Percentiles rank a stretch among this genome's conserved stretches.
These are phyloP conservation scores for Theileria sp. DNA, from an alignment of 169 alveolate species.

Conservation along the genomic window DNA sequence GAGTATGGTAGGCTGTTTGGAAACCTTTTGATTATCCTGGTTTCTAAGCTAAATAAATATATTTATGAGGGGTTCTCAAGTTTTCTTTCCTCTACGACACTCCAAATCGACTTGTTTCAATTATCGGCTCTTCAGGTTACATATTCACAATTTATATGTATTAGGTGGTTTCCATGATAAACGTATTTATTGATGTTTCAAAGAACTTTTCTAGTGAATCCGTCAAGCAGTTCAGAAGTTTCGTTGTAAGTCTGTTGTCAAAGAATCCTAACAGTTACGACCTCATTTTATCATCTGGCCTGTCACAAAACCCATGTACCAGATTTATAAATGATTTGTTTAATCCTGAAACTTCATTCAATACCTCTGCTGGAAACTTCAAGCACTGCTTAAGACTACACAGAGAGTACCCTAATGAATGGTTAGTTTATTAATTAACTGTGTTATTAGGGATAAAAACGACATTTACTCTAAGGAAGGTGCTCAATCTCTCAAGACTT, in stretches of 20 bases:
- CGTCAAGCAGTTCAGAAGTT: constrained; percentile 33
- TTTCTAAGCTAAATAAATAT: constrained; percentile 45
- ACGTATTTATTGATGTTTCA: constrained; percentile 26
- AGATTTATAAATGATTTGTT: constrained; percentile 6
- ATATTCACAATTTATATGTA: neutral
- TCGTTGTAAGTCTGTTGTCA: constrained; percentile 21
- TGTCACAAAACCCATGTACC: constrained; percentile 12
- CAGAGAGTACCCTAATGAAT: neutral
- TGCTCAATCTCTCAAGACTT: neutral
- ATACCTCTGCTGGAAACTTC: constrained; percentile 8
- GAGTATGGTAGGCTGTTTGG: constrained; percentile 29
- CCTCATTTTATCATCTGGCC: constrained; percentile 29
- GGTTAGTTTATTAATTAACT: neutral
- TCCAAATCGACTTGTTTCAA: constrained; percentile 25
- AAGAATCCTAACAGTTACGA: constrained; percentile 28
- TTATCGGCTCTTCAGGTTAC: constrained; percentile 55
- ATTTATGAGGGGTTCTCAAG: constrained; percentile 51
- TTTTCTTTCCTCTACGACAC: constrained; percentile 13
- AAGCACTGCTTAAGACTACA: neutral
- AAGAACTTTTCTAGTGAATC: constrained; percentile 1
- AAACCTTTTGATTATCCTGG: constrained; percentile 38
- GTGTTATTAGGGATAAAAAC: neutral
- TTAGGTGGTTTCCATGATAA: constrained; percentile 52
- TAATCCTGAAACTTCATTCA: neutral
- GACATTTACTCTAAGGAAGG: neutral